Evolutionary conservation across 768 basidiomycete genomes (phyloP), one percentile per base, ranked within the genome.

Genomic region (Polyporus arcularius): DNA sequence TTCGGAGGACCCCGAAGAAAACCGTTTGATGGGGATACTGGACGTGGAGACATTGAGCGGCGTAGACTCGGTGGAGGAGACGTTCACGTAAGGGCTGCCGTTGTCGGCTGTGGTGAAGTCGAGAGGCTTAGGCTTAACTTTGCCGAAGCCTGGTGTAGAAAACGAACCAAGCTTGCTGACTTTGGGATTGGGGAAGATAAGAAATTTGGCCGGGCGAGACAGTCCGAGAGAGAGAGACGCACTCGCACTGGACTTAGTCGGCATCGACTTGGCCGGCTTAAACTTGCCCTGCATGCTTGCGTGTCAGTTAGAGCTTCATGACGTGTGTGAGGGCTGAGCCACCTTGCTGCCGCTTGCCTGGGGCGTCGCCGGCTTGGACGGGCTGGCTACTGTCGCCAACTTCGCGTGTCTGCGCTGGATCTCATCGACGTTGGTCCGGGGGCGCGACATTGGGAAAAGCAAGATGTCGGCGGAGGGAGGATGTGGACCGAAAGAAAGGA

Each of bases 61-160:
- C 2, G 52, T 64, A 9, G 59, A 42, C 4, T 65, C 64, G 1
- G 63, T 57, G 3, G 66, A 66, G 5, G 67, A 67, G 26, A 65
- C 39, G 32, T 54, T 54, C n/a, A 65, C 38, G 3, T 58, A 60
- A 11, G 51, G 38, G 55, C 28, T 75, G 73, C 12, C 56, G 63
- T 39, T 55, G 68, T 63, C 65, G 47, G 53, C 58, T 53, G 66
- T 45, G 61, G 26, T 26, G 49, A 55, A 50, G 65, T 51, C 62
- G 60, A 38, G 50, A 18, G 57, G 57, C 8, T 59, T 18, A 15
- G 67, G 57, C 38, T 62, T 64, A 40, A 68, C 55, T 66, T 75
- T 78, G 48, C 66, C 65, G 61, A 80, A 81, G 4, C 78, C 78
- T 4, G 83, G 76, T 0, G 83, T 82, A 1, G 79, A 77, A 62